Percentiles rank a stretch among this genome's conserved stretches.
phyloP scores from a whole-genome alignment of 1,139 yeast species.

The Kodamaea alishanica region DNA sequence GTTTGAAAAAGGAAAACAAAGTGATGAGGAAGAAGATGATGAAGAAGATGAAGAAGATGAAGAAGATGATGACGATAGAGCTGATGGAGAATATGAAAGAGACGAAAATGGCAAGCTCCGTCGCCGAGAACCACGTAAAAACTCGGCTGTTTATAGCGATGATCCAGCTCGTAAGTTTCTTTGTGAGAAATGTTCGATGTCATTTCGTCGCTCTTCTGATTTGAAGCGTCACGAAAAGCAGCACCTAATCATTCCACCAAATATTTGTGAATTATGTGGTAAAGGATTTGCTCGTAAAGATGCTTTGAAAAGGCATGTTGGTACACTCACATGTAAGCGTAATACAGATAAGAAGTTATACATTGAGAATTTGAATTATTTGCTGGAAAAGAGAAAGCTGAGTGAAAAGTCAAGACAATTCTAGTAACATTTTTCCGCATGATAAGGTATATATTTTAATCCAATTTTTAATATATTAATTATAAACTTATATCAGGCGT shows the following conservation, averaged over 20 bases:
- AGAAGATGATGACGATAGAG: conserved; percentile 7
- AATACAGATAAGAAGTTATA: conserved; percentile 52
- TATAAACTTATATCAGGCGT: no score
- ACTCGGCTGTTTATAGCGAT: conserved; percentile 8
- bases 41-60: conserved; percentile 11
- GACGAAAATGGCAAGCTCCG: conserved; percentile 5
- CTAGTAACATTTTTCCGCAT: neutral
- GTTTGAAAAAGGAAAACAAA: neutral
- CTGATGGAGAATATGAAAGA: conserved; percentile 9
- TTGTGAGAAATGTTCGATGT: conserved; percentile 49
- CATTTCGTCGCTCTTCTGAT: conserved; percentile 61
- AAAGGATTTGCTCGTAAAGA: conserved; percentile 82
- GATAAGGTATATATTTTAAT: no score
- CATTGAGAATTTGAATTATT: conserved; percentile 32
- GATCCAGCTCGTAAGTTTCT: conserved; percentile 34
- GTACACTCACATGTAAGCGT: conserved; percentile 69
- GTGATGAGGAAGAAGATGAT: conserved; percentile 2
- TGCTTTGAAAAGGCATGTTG: conserved; percentile 69
- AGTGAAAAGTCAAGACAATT: neutral
- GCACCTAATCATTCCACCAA: conserved; percentile 56
- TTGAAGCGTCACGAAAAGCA: conserved; percentile 64
- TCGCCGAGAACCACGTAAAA: conserved; percentile 6
- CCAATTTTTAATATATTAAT: no score
- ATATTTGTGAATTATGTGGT: conserved; percentile 70
- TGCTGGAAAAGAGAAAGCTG: conserved; percentile 13